Percentiles rank a stretch among this genome's conserved stretches.
These are phyloP conservation scores for Scutellaria galericulata DNA, from an alignment of 257 asterid species.

Conservation along the genomic window DNA sequence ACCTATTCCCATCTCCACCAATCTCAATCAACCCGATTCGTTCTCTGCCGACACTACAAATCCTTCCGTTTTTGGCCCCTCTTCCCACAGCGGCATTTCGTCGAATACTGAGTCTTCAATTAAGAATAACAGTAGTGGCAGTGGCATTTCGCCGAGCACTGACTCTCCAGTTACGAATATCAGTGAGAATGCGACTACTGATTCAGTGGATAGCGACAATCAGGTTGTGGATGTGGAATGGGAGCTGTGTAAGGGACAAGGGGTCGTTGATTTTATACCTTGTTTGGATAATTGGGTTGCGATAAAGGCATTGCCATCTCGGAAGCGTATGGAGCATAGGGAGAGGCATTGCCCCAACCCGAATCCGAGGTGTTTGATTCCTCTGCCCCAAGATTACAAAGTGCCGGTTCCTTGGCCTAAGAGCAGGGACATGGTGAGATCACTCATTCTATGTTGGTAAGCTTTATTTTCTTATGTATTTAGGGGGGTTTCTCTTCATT, in stretches of 20 bases:
- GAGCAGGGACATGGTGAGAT: slow-evolving; percentile 98
- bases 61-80: neutral
- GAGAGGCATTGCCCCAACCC: slow-evolving; percentile 91
- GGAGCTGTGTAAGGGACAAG: slow-evolving; percentile 59
- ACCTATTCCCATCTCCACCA: slow-evolving; percentile 42
- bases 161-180: neutral
- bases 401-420: slow-evolving; percentile 91
- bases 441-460: slow-evolving; percentile 65
- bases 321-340: slow-evolving; percentile 85
- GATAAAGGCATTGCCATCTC: slow-evolving; percentile 60
- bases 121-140: neutral
- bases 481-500: neutral
- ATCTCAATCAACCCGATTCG: slow-evolving; percentile 39
- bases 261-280: slow-evolving; percentile 75
- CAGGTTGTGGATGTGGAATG: slow-evolving; percentile 54
- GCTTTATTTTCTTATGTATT: slow-evolving; percentile 39
- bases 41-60: slow-evolving; percentile 14
- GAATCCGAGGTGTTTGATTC: slow-evolving; percentile 76
- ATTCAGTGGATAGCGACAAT: slow-evolving; percentile 17
- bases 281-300: slow-evolving; percentile 84
- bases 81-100: slow-evolving; percentile 20
- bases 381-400: slow-evolving; percentile 73
- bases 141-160: slow-evolving; percentile 3
- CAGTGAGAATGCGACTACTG: neutral
- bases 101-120: neutral